These are phyloP conservation scores for Tinospora cordifolia DNA, from an alignment of 164 flowering plant species.

Conservation along the genomic window DNA sequence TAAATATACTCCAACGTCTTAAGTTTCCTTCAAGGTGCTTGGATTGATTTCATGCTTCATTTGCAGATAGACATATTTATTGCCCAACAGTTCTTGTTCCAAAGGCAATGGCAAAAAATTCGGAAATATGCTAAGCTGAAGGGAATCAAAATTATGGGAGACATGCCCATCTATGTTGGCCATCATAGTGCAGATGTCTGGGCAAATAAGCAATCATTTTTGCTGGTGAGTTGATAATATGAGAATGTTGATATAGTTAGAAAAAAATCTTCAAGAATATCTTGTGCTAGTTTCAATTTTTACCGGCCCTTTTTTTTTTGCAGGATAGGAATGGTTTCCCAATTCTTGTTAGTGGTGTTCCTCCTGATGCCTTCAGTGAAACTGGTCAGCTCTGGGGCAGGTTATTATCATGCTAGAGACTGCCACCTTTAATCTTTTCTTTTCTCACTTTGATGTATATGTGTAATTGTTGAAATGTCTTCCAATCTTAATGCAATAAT, in stretches of 20 bases:
- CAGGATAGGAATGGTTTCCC: slow-evolving; percentile 91
- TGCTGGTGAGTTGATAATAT: slow-evolving; percentile 48
- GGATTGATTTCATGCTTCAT: slow-evolving; percentile 11
- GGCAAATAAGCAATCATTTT: slow-evolving; percentile 86
- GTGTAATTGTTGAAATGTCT: background rate
- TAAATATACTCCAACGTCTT: background rate
- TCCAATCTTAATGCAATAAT: background rate
- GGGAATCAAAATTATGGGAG: slow-evolving; percentile 91
- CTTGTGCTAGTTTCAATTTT: background rate
- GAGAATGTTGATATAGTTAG: background rate
- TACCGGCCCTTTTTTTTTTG: slow-evolving; percentile 8
- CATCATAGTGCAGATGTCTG: slow-evolving; percentile 99
- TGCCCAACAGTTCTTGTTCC: slow-evolving; percentile 90
- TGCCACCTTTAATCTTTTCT: slow-evolving; percentile 1
- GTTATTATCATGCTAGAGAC: slow-evolving; percentile 28
- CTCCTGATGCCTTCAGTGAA: slow-evolving; percentile 97
- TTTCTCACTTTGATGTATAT: background rate
- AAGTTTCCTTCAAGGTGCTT: slow-evolving; percentile 2
- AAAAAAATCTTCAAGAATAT: background rate
- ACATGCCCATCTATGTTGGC: slow-evolving; percentile 98
- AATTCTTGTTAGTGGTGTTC: slow-evolving; percentile 89
- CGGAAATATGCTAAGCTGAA: slow-evolving; percentile 61
- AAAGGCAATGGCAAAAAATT: slow-evolving; percentile 94
- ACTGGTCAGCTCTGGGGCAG: slow-evolving; percentile 99
- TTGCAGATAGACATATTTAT: slow-evolving; percentile 70